phyloP scores from a whole-genome alignment of 352 stramenopile species.

The Pythium angustatum region DNA sequence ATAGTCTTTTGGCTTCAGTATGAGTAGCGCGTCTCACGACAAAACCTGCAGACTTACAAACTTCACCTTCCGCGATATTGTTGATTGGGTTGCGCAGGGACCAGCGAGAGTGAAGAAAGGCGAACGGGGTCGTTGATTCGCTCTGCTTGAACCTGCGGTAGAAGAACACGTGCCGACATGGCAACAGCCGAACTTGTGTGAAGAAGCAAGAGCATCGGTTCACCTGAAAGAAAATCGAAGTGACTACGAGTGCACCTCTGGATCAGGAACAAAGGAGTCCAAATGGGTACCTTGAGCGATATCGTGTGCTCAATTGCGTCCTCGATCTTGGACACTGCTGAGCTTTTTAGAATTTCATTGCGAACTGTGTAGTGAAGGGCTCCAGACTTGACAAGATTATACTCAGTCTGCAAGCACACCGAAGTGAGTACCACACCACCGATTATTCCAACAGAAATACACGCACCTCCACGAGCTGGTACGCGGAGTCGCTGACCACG shows the following conservation, averaged over 20 bases:
- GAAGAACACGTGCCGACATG: constrained; percentile 3
- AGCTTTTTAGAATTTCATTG: constrained; percentile 5
- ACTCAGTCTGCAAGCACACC: neutral
- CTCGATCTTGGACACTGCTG: neutral
- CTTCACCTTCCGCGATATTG: neutral
- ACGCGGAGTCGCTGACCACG: constrained; percentile 27
- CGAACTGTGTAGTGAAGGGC: neutral
- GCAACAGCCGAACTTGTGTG: neutral
- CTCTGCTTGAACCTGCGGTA: neutral
- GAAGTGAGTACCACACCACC: neutral
- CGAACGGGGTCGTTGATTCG: neutral
- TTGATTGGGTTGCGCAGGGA: neutral
- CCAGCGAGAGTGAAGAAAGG: neutral
- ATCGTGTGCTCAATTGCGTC: neutral
- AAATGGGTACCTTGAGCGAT: neutral
- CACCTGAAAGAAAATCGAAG: neutral
- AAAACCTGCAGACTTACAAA: neutral
- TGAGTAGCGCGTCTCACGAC: neutral
- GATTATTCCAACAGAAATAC: neutral
- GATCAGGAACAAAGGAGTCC: neutral
- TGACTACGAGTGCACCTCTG: neutral
- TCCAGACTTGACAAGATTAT: neutral
- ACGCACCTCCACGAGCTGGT: constrained; percentile 19
- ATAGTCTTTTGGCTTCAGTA: too few species aligned
- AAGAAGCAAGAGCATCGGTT: constrained; percentile 2